Evolutionary conservation across 2,329 filamentous ascomycete genomes (phyloP), one percentile per base, ranked within the genome.

Genomic region (Sarocladium brachiariae): DNA sequence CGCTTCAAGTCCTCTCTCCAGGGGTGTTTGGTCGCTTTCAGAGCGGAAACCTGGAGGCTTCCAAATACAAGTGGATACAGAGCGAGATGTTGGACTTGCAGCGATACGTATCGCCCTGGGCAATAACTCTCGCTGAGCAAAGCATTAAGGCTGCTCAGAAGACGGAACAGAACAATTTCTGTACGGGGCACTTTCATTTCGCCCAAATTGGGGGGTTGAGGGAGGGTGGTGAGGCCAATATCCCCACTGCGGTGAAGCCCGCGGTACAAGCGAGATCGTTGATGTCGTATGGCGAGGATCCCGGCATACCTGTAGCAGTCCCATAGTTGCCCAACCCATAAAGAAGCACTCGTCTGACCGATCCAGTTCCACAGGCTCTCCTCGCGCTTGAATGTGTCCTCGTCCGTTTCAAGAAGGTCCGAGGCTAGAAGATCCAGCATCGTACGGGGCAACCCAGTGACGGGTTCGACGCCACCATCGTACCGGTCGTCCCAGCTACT

Each of bases 221-320:
- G 4, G 11, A 25, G 39, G 9, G 23, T 16, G 7, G 11, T 35
- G 33, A 35, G 7, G 14, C 18, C 18, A 6, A n/a, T 8, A n/a
- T 19, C 37, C 4, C 6, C 7, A 6, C 39, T 27, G 23, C 13
- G 11, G 3, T 25, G 39, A 11, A 16, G 11, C 7, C 10, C 21
- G 4, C 23, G 39, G 16, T 25, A 16, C 21, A 27, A n/a, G n/a
- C 24, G 21, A n/a, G 39, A 43, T 25, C 39, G 39, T 43, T 43
- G 39, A 19, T 43, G 39, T 25, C 39, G 19, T 43, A 43, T 43
- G 23, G 39, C 39, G 21, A 43, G 39, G 23, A 43, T 43, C 21
- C 39, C 39, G 14, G 39, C 39, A n/a, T 43, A 43, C 14, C 39
- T 25, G 23, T 43, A 43, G 39, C 39, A 43, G 7, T 43, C 39